Evolutionary conservation across 106 monocot genomes (phyloP), one percentile per base, ranked within the genome.

Genomic region (Triglochin maritima): DNA sequence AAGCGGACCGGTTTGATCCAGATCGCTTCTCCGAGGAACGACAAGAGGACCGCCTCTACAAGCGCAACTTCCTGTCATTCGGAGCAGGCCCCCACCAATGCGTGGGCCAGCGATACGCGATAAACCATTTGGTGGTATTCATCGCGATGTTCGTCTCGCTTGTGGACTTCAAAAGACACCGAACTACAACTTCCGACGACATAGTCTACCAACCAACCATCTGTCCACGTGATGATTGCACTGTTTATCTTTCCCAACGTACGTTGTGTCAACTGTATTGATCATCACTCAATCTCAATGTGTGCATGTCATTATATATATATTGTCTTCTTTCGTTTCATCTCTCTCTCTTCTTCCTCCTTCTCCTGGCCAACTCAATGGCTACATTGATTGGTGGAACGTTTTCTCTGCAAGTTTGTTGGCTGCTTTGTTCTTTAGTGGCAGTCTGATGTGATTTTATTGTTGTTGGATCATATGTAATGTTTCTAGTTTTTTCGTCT

Each of bases 1-100:
- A 87, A 9, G 84, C 90, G 67, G 87, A 84, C 57, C 72, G 77
- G 63, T 96, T 96, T 78, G 90, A 96, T 45, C 95, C 95, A 41
- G 95, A 90, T 50, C 85, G 95, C 49, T 96, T 96, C 74, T 75
- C 75, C 4, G 74, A 73, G 60, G 83, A 76, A 13, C 65, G 85
- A 59, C 75, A 79, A 60, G 90, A 90, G 81, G 95, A 90, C 72
- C 81, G 79, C 42, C n/a, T 84, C 9, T 81, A 73, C 77, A 90
- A 77, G 85, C 59, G 85, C 17, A 79, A 87, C 71, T 96, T 74
- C 78, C 66, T 96, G 41, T 83, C 87, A 13, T 96, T 96, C 79
- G 95, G 95, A 3, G 87, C 95, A 3, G 95, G 95, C 56, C 67
- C 90, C 15, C 95, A 96, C 80, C 90, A 90, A 74, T 96, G 95